Evolutionary conservation across 371 early-diverging fungal species (phyloP).

Genomic region (Mucor mucedo): DNA sequence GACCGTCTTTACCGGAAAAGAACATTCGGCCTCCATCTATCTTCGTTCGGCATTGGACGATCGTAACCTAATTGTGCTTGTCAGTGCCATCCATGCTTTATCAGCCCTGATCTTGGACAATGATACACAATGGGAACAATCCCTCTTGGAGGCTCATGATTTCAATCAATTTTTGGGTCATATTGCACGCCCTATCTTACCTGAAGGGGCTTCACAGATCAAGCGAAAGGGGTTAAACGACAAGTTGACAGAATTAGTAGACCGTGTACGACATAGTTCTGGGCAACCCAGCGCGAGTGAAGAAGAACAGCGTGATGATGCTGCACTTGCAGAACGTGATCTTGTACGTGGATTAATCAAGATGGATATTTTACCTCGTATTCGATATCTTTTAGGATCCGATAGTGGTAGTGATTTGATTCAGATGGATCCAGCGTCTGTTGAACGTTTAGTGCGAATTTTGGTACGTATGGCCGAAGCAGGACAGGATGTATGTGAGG

Average conservation of each 20-base stretch:
- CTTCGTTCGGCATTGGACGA: slow-evolving; percentile 73
- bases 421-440: slow-evolving; percentile 44
- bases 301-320: slow-evolving; percentile 37
- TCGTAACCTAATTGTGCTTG: slow-evolving; percentile 61
- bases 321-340: slow-evolving; percentile 56
- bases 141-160: background rate
- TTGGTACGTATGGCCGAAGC: slow-evolving; percentile 52
- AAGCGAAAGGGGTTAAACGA: slow-evolving; percentile 22
- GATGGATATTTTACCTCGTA: slow-evolving; percentile 62
- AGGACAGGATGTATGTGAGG: slow-evolving; percentile 49
- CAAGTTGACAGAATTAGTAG: slow-evolving; percentile 27
- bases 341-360: slow-evolving; percentile 56
- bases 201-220: background rate
- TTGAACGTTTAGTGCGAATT: slow-evolving; percentile 50
- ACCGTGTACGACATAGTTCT: slow-evolving; percentile 32
- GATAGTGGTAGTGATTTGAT: slow-evolving; percentile 34
- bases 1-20: slow-evolving; percentile 41
- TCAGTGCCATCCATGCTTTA: slow-evolving; percentile 58
- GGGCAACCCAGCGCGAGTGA: slow-evolving; percentile 21
- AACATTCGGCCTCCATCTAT: slow-evolving; percentile 51
- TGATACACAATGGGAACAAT: slow-evolving; percentile 21
- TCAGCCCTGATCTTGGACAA: slow-evolving; percentile 45
- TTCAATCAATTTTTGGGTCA: slow-evolving; percentile 41
- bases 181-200: slow-evolving; percentile 19
- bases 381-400: slow-evolving; percentile 54